phyloP scores from a whole-genome alignment of 768 basidiomycete genomes.

The Amyloporia xantha region DNA sequence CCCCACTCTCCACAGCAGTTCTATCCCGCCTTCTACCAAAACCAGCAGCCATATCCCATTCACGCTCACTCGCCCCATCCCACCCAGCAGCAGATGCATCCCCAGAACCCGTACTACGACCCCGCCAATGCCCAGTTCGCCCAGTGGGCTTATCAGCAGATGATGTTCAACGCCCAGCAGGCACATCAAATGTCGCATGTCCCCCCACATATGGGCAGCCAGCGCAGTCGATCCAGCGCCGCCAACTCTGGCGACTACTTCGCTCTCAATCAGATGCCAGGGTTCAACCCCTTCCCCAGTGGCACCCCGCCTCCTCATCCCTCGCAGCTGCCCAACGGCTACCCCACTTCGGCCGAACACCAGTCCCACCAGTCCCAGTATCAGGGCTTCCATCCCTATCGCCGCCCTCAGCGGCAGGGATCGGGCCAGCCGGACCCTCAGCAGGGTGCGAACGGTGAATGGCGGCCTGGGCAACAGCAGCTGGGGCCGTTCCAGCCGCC shows the following conservation, averaged over 20 bases:
- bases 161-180: conserved; percentile 67
- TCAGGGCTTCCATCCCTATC: conserved; percentile 76
- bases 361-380: conserved; percentile 33
- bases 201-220: conserved; percentile 22
- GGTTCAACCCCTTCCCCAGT: conserved; percentile 62
- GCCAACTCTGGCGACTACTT: conserved; percentile 43
- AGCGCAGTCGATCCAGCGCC: conserved; percentile 25
- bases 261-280: conserved; percentile 42
- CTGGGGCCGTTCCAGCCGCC: conserved; percentile 58
- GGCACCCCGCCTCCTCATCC: conserved; percentile 63
- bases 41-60: conserved; percentile 51
- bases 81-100: conserved; percentile 33
- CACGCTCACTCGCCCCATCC: conserved; percentile 28
- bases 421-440: conserved; percentile 12
- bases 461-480: conserved; percentile 31
- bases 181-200: conserved; percentile 39
- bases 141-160: conserved; percentile 89
- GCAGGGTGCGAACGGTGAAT: conserved; percentile 29
- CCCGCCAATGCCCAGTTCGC: conserved; percentile 73
- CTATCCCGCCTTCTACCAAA: conserved; percentile 75
- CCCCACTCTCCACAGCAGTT: conserved; percentile 62
- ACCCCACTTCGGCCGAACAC: conserved; percentile 26
- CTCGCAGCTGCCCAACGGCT: conserved; percentile 38
- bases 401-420: conserved; percentile 42
- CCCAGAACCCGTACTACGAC: conserved; percentile 63